Evolutionary conservation across 208 protist genomes (phyloP), one percentile per base, ranked within the genome.

Genomic region (Leishmania martiniquensis): DNA sequence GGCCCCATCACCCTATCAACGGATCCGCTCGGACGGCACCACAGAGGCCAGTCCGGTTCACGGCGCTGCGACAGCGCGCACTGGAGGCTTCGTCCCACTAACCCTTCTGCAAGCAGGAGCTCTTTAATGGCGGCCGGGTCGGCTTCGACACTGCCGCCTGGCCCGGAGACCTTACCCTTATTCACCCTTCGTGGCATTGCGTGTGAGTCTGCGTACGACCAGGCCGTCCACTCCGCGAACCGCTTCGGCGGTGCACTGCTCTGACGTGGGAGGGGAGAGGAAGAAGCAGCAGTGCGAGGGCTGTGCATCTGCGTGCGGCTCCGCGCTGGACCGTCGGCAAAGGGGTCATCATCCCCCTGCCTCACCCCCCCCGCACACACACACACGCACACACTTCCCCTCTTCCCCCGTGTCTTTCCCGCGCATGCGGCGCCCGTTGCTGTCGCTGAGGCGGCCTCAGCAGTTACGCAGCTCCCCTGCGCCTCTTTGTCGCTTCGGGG

Each of bases 191-290:
- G 63, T 4, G 57, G 44, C 29, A 44, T 78, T 25, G 54, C 79
- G 9, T 59, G 68, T 34, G 29, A 44, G 10, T 65, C 67, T 6
- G 62, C 71, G 37, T 65, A 59, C 49, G 25, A 10, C 13, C 73
- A 78, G 7, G 79, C 79, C 1, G 49, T 83, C 5, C n/a, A 13
- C 20, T 78, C 74, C 0, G 79, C 68, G 4, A 55, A 55, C 20
- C 57, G 37, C 6, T 51, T 51, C 34, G 52, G 22, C 1, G 22
- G 15, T 5, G 15, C n/a, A n/a, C 67, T 6, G 15, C 25, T 54
- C 5, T 72, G 47, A 37, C 42, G 10, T 17, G n/a, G 47, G 3
- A 42, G 2, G 6, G 6, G 29, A 63, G 57, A 63, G n/a, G 6
- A 25, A 25, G 60, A 42, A 45, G 37, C 15, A 13, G 39, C 63